Percentiles rank a stretch among this genome's conserved stretches.
Conservation (phyloP, 1,284 basidiomycete species). For the Irpex sp. region DNA sequence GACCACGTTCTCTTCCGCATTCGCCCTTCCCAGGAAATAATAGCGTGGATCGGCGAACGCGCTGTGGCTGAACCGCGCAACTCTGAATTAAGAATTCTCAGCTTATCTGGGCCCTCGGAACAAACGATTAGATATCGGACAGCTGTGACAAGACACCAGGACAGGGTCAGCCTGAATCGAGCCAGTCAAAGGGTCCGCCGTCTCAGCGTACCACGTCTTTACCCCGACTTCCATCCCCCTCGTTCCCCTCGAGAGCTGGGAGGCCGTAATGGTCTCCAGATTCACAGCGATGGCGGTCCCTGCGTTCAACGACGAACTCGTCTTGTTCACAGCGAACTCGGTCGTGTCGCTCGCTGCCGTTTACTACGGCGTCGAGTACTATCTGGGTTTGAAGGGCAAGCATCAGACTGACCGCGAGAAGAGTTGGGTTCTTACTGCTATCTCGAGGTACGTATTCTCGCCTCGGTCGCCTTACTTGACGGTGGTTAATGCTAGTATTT, state of each 20-base stretch:
- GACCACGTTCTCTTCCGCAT: neutral
- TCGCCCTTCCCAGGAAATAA: too few species aligned
- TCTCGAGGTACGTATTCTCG: conserved; percentile 6
- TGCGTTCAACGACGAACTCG: conserved; percentile 1
- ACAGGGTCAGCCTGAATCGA: neutral
- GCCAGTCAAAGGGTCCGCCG: neutral
- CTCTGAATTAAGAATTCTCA: neutral
- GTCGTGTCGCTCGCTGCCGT: neutral
- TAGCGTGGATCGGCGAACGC: too few species aligned
- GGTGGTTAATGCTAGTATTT: neutral
- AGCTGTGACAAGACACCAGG: neutral
- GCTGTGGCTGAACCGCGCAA: neutral
- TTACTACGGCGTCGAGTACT: conserved; percentile 6
- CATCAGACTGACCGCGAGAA: conserved; percentile 6
- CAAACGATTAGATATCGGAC: neutral
- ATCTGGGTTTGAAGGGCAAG: neutral
- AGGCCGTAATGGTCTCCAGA: neutral
- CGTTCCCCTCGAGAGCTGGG: neutral
- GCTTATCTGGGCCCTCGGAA: neutral
- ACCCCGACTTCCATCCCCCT: neutral
- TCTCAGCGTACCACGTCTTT: neutral
- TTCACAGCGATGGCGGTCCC: neutral
- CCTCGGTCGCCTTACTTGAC: neutral
- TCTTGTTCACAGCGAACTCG: conserved; percentile 1
- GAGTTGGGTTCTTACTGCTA: conserved; percentile 11